Conservation (phyloP, 2,329 filamentous ascomycete genomes). For the Arthrinium puccinioides region DNA sequence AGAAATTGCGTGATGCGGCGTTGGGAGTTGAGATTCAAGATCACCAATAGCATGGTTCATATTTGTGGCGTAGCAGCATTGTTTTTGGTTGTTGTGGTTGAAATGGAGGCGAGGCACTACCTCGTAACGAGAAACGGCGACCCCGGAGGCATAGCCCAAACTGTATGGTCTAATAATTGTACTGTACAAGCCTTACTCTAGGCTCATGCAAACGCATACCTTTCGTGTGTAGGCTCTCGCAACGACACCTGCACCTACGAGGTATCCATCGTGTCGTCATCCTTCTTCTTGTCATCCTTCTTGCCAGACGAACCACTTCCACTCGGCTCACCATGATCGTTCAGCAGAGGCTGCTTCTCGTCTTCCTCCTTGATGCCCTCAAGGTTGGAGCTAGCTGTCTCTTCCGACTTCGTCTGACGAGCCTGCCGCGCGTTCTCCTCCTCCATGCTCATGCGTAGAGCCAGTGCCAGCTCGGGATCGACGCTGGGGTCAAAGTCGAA, state of each 20-base stretch:
- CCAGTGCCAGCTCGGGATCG: slow-evolving; percentile 90
- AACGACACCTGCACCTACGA: slow-evolving; percentile 51
- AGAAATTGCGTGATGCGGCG: too few relatives aligned
- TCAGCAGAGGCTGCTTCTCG: slow-evolving; percentile 59
- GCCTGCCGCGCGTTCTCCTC: slow-evolving; percentile 94
- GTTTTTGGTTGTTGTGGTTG: too few relatives aligned
- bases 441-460: slow-evolving; percentile 94
- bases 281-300: slow-evolving; percentile 45
- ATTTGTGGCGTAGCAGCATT: too few relatives aligned
- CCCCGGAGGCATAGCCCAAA: too few relatives aligned
- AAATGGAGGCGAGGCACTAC: too few relatives aligned
- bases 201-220: too few relatives aligned
- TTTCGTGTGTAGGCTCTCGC: too few relatives aligned
- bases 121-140: too few relatives aligned
- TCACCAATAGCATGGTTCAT: too few relatives aligned
- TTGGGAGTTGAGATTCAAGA: too few relatives aligned
- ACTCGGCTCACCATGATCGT: slow-evolving; percentile 58
- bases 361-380: slow-evolving; percentile 78
- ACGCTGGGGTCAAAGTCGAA: slow-evolving; percentile 87
- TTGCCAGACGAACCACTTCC: slow-evolving; percentile 37
- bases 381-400: slow-evolving; percentile 62
- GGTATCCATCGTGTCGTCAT: slow-evolving; percentile 83
- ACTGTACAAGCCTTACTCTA: too few relatives aligned
- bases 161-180: slow-evolving; percentile 15
- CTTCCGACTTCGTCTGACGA: slow-evolving; percentile 71